Percentiles rank a stretch among this genome's conserved stretches.
phyloP scores from a whole-genome alignment of 148 eudicot genomes.

The Dysphania ambrosioides region DNA sequence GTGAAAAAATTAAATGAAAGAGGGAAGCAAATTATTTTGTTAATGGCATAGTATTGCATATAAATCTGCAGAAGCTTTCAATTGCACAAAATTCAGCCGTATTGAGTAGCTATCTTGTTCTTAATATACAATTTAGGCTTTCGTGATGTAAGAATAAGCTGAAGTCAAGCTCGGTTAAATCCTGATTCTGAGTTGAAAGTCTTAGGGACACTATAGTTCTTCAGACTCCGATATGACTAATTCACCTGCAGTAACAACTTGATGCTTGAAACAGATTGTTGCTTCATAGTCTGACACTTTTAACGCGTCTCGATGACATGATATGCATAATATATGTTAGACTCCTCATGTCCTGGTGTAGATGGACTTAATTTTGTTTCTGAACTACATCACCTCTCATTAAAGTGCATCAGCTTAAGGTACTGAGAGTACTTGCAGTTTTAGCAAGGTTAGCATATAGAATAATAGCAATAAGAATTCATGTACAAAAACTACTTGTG shows the following conservation, averaged over 20 bases:
- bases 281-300: neutral
- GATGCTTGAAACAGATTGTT: neutral
- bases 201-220: neutral
- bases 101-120: neutral
- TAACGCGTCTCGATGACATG: neutral
- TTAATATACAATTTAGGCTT: neutral
- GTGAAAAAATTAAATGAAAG: neutral
- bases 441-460: neutral
- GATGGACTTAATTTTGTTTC: neutral
- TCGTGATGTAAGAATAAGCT: neutral
- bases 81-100: neutral
- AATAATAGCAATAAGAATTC: neutral
- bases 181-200: neutral
- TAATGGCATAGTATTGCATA: neutral
- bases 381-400: neutral
- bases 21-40: neutral
- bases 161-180: neutral
- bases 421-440: neutral
- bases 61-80: neutral
- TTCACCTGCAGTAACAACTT: neutral
- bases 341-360: neutral
- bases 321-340: neutral
- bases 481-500: slow-evolving; percentile 4
- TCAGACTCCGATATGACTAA: neutral
- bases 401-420: neutral